Evolutionary conservation across 805 yeast species (phyloP), one percentile per base, ranked within the genome.

Genomic region (Saturnispora bothae): DNA sequence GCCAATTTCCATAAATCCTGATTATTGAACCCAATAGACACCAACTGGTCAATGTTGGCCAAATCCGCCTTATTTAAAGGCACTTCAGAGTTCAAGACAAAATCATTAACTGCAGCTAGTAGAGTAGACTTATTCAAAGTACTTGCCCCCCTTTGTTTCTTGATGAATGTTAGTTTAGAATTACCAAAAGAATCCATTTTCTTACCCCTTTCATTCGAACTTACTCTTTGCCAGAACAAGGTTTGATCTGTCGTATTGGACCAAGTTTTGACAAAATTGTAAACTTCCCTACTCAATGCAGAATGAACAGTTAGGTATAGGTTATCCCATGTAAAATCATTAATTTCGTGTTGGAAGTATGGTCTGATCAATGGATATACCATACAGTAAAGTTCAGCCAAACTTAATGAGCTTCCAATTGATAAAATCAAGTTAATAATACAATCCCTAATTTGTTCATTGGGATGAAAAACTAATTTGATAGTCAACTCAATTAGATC

Each of bases 1-100:
- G 78, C 77, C 10, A 89, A 59, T 54, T 88, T 89, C 96, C 96
- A 89, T 19, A 83, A 48, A 32, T 85, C 94, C 6, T 64, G 65
- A 8, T 76, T 84, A 6, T 65, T 65, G 36, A 89, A 59, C 0
- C 96, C 97, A n/a, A 83, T 66, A 2, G 78, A 66, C 33, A 73
- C 69, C 31, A 89, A 61, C 44, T 78, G 75, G 27, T 72, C 72
- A n/a, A 85, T 62, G 86, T 95, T 81, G 23, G 67, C 66, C 40
- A 69, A 66, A 54, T 83, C 95, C 41, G 74, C 81, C 3, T 69
- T 66, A 0, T 84, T 76, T 19, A 81, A 43, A 3, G 76, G 76
- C 10, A 71, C 54, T 33, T 71, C 75, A 19, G 52, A 39, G 36
- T 68, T 66, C 15, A 63, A 64, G 23, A 59, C 59, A 2, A 65